A percentile compares a stretch with the other conserved stretches of the same genome.
These are phyloP conservation scores for Neurospora tetraspora DNA, from an alignment of 495 filamentous ascomycete genomes.

Conservation along the genomic window DNA sequence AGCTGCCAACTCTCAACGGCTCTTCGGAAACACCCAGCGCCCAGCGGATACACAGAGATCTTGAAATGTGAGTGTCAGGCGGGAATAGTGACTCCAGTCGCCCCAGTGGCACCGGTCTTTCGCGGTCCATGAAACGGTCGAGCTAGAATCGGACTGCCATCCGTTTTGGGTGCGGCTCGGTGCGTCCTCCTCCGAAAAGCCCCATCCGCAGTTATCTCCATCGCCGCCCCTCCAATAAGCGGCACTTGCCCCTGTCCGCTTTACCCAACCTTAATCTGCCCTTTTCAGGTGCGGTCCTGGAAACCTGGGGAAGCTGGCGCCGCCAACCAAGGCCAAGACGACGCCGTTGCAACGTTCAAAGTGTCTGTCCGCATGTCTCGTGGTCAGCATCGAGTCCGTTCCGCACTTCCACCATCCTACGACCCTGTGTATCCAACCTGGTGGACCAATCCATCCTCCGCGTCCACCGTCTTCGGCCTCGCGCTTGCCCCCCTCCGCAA, in stretches of 20 bases:
- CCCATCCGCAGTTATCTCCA: neutral
- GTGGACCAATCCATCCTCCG: neutral
- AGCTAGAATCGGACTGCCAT: neutral
- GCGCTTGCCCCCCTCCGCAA: slow-evolving; percentile 2
- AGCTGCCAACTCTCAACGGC: neutral
- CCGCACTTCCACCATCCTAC: slow-evolving; percentile 1
- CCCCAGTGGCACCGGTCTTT: neutral
- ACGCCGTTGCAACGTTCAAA: slow-evolving; percentile 11
- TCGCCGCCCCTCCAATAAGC: slow-evolving; percentile 17
- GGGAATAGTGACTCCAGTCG: neutral
- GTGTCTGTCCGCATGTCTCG: slow-evolving; percentile 11
- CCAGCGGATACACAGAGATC: neutral
- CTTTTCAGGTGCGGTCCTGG: slow-evolving; percentile 2
- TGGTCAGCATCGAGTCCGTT: no score
- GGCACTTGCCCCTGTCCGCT: slow-evolving; percentile 18
- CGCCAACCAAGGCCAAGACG: slow-evolving; percentile 4
- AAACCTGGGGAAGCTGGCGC: neutral
- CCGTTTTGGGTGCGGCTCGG: neutral
- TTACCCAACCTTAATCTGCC: slow-evolving; percentile 16
- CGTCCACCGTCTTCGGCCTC: neutral
- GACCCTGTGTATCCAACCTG: slow-evolving; percentile 3
- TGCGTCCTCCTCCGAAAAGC: neutral
- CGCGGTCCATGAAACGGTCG: neutral
- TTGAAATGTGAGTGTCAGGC: neutral
- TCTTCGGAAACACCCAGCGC: neutral